Base-by-base conservation (phyloP, 2,329 filamentous ascomycete species). In the Colletotrichum trifolii region DNA sequence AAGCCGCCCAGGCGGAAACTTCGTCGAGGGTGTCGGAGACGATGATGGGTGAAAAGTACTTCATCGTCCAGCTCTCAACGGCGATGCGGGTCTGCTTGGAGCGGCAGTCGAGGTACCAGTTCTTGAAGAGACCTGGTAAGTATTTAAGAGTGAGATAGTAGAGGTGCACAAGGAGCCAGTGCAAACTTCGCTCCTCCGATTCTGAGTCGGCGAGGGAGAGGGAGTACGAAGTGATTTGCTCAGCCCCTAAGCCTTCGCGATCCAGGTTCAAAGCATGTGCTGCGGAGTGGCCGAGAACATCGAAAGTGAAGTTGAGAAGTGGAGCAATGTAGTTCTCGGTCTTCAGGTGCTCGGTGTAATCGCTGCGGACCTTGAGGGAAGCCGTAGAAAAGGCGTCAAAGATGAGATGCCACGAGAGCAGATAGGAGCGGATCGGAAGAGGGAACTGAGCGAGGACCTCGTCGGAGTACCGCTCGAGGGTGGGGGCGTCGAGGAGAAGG, bases 391-490 rank as follows among this genome's bases (percentile, higher is more conserved):
- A 96, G 48, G 95, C 90, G 70, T 97, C 93, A 73, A 97, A 98
- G 0, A 97, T 85, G 1, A 98, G 83, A 68, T 92, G 87, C 96
- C 96, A 99, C 10, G 93, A 91, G 35, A 97, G 82, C 3, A 99
- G 83, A 72, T 97, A 99, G 9, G 90, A 88, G 56, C 93, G 88
- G 52, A 97, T 82, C 0, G 86, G 74, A 1, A 87, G 80, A 10
- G 93, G 93, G 71, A 94, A 91, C 13, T 86, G 82, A 6, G 89
- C 84, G 25, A 94, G 87, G 40, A 85, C 81, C 8, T 90, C 85
- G 50, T 91, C 88, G 0, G 85, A 82, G 49, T 93, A 86, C 11
- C 83, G 82, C n/a, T 91, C 86, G 3, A 92, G 81, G 0, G 89
- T 89, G 1, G 95, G 92, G 0, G 91, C 85, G 67, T 96, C 91